Percentiles rank a stretch among this genome's conserved stretches.
phyloP scores from a whole-genome alignment of 495 filamentous ascomycete genomes.

The Tricharina praecox region DNA sequence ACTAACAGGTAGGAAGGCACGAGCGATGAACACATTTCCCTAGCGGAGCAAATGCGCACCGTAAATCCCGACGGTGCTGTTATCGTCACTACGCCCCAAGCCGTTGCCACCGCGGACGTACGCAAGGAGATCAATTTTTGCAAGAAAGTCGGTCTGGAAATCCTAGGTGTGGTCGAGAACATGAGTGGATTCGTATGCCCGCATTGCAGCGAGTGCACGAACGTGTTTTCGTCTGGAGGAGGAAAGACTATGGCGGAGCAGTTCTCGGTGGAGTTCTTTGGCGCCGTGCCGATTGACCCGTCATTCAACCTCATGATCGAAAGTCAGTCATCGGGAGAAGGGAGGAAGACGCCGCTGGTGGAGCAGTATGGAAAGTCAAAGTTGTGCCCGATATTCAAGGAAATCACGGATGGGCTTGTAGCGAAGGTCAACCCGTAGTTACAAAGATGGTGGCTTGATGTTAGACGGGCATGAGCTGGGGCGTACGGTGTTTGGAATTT shows the following conservation, averaged over 20 bases:
- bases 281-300: constrained; percentile 75
- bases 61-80: constrained; percentile 84
- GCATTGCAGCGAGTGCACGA: constrained; percentile 80
- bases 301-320: constrained; percentile 45
- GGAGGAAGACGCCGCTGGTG: constrained; percentile 30
- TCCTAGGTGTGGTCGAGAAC: constrained; percentile 88
- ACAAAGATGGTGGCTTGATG: too few relatives aligned
- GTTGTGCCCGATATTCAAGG: constrained; percentile 21
- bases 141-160: constrained; percentile 59
- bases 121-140: constrained; percentile 96
- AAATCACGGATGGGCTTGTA: constrained; percentile 24
- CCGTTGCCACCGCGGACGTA: constrained; percentile 81
- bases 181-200: constrained; percentile 96
- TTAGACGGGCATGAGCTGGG: too few relatives aligned
- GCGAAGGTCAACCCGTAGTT: constrained; percentile 7
- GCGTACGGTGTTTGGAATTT: constrained; percentile 6
- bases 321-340: constrained; percentile 36
- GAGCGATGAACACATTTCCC: constrained; percentile 81
- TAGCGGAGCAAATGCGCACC: constrained; percentile 73
- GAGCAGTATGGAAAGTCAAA: constrained; percentile 26
- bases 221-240: constrained; percentile 79
- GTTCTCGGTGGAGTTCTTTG: constrained; percentile 67
- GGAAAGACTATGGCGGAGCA: constrained; percentile 80
- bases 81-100: constrained; percentile 90
- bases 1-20: constrained; percentile 31